Base-by-base conservation (phyloP, 148 eudicot genomes). In the Oxyria digyna region DNA sequence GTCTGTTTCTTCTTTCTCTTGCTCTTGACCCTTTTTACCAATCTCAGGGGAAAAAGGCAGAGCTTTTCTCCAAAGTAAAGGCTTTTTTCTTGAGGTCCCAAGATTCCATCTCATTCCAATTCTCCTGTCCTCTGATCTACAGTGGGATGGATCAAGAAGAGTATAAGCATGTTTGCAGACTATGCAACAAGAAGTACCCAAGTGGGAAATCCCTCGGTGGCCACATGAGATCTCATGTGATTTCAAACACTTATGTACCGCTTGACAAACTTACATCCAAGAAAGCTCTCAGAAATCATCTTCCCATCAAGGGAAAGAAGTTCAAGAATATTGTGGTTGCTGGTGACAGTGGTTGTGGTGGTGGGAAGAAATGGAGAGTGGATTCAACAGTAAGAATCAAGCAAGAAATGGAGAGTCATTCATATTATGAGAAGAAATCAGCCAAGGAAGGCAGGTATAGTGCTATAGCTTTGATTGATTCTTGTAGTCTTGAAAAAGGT, bases 141-240 rank as follows among this genome's bases (percentile, higher is more conserved):
- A 18, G 85, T 90, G 81, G 88, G 18, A 74, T 75, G 77, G 40
- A 77, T 13, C 59, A 81, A 21, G 42, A 71, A 20, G 71, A 74
- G 80, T 26, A 74, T 11, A 83, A 81, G 55, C 77, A 75, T 37
- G 66, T 84, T 24, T 92, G 96, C 70, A 85, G 85, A 77, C 89
- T 85, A 85, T 89, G 98, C 78, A 96, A 93, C n/a, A 92, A 89
- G 82, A 87, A 81, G 68, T 89, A 87, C 82, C 86, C 84, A 26
- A 90, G 97, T 0, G 26, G 82, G 72, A 94, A 89, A 62, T 96
- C 98, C 29, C 76, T 93, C 20, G 90, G 96, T 77, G 96, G 94
- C 14, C 98, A 93, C 78, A 93, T 93, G 98, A 91, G 96, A 42
- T 85, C 83, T 55, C 97, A 92, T 66, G 81, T 54, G 48, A 45